Conservation (phyloP, 768 basidiomycete species). For the Mycena leptocephala region DNA sequence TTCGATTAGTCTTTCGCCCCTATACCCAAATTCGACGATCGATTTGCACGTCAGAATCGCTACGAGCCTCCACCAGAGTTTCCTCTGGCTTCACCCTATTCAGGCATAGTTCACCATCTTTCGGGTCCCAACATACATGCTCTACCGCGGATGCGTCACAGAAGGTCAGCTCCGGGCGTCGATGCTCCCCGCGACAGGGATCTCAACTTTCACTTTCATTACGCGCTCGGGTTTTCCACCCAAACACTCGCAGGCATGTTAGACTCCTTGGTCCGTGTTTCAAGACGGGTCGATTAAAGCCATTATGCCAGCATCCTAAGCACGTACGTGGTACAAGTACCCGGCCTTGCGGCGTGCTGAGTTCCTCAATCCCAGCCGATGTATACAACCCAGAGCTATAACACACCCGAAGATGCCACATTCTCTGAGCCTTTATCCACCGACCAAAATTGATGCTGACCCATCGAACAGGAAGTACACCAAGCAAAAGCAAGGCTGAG, state of each 20-base stretch:
- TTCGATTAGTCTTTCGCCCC: constrained; percentile 97
- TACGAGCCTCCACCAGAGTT: constrained; percentile 57
- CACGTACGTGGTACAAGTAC: too few species aligned
- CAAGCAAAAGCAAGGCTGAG: constrained; percentile 57
- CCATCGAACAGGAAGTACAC: constrained; percentile 71
- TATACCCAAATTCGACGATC: constrained; percentile 96
- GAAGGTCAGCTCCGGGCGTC: constrained; percentile 83
- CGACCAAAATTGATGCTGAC: constrained; percentile 80
- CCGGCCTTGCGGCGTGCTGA: too few species aligned
- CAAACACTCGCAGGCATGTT: constrained; percentile 88
- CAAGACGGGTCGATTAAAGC: too few species aligned
- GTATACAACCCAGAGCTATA: too few species aligned
- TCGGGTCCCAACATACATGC: constrained; percentile 91
- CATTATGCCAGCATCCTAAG: too few species aligned
- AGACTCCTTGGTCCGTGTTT: constrained; percentile 92
- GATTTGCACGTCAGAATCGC: constrained; percentile 98
- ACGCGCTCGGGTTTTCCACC: constrained; percentile 82
- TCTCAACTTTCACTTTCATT: too few species aligned
- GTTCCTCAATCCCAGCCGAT: too few species aligned
- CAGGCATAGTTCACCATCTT: constrained; percentile 93
- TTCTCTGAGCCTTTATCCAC: constrained; percentile 73
- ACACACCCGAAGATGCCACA: too few species aligned
- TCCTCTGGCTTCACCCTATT: constrained; percentile 94
- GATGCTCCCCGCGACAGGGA: constrained; percentile 78
- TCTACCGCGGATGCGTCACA: constrained; percentile 85